Conservation (phyloP, 2,329 filamentous ascomycete genomes). For the Thelonectria olida region DNA sequence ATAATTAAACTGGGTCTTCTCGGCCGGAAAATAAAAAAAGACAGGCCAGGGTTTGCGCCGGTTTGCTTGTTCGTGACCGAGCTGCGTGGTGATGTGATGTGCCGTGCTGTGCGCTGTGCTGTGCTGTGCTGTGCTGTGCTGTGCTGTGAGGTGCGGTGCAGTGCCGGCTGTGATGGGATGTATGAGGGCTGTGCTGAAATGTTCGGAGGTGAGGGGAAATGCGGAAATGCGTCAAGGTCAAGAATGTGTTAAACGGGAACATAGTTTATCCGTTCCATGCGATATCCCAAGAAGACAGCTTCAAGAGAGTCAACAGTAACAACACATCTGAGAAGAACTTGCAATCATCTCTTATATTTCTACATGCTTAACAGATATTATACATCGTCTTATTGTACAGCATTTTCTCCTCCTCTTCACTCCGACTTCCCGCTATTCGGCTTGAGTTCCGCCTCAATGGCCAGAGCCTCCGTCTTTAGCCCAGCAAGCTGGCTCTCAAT, state of each 20-base stretch:
- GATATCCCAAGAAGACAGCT: no score
- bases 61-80: constrained; percentile 3
- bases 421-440: constrained; percentile 29
- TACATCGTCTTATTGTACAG: constrained; percentile 35
- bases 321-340: constrained; percentile 7
- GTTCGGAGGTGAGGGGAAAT: constrained; percentile 51
- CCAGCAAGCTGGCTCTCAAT: constrained; percentile 34
- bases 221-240: constrained; percentile 32
- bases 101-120: background rate
- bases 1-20: background rate
- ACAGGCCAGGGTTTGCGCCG: background rate
- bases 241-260: background rate
- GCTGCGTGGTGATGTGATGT: constrained; percentile 15
- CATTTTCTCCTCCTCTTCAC: constrained; percentile 24
- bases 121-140: constrained; percentile 22
- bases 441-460: constrained; percentile 36
- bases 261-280: constrained; percentile 17
- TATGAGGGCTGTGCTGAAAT: constrained; percentile 54
- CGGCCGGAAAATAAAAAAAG: background rate
- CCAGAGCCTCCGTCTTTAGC: constrained; percentile 27
- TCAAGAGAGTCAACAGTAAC: background rate
- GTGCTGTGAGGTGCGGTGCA: constrained; percentile 32
- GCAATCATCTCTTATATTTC: constrained; percentile 27
- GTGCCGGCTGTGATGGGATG: constrained; percentile 38
- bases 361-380: constrained; percentile 31